Conservation (phyloP, 2,329 filamentous ascomycete species). For the Cladosporium oxysporum region DNA sequence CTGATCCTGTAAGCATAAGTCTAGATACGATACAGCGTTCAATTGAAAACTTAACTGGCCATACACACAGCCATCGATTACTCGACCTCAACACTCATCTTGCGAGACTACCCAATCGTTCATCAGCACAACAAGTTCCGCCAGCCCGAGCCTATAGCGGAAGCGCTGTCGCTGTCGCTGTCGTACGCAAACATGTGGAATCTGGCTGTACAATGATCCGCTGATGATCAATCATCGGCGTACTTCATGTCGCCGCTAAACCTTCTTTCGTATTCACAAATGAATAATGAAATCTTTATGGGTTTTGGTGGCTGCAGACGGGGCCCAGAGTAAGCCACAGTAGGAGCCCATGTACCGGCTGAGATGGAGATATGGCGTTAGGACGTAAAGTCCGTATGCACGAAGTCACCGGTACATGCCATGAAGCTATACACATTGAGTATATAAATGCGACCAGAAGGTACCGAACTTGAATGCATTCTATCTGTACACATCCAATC, state of each 20-base stretch:
- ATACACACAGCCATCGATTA: not conserved
- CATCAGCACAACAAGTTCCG: not conserved
- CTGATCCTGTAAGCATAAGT: not conserved
- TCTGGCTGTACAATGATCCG: not conserved
- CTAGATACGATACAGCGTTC: not conserved
- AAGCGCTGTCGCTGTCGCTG: not conserved
- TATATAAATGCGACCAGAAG: not conserved
- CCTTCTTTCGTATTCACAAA: not conserved
- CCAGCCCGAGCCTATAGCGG: not conserved
- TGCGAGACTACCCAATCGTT: not conserved
- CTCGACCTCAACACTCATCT: not conserved
- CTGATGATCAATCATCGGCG: not conserved
- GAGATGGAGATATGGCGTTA: not conserved
- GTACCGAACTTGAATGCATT: not conserved
- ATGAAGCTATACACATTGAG: not conserved
- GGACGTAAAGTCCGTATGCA: not conserved
- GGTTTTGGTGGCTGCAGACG: not conserved
- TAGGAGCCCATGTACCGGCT: not conserved
- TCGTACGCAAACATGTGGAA: not conserved
- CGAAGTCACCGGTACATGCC: not conserved
- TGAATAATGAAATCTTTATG: not conserved
- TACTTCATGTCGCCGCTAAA: not conserved
- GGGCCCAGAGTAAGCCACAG: not conserved
- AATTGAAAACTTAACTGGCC: not conserved
- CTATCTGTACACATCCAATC: not conserved